These are phyloP conservation scores for Neofusicoccum kwambonambiense DNA, from an alignment of 2,329 filamentous ascomycete genomes.

Conservation along the genomic window DNA sequence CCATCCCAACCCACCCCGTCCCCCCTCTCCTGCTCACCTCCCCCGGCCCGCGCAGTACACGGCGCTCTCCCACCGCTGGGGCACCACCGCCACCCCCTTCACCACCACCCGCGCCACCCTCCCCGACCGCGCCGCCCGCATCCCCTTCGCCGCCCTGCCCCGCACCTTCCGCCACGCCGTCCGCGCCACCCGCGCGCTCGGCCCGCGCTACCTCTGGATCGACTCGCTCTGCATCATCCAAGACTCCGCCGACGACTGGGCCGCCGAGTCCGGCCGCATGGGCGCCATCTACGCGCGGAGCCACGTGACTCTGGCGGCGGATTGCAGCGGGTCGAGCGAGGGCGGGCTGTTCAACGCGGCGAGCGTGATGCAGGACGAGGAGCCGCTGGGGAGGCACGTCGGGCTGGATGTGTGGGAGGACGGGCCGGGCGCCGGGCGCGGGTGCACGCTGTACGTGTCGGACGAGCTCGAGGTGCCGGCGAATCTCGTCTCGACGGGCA, in stretches of 20 bases:
- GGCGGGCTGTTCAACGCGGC: not conserved
- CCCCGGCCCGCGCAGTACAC: not conserved
- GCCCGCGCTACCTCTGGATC: constrained; percentile 16
- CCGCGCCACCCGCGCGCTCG: not conserved
- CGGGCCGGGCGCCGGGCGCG: too few species aligned
- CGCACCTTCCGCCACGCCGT: constrained; percentile 20
- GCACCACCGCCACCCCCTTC: not conserved
- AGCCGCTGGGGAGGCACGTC: not conserved
- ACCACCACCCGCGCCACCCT: not conserved
- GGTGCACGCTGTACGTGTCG: not conserved
- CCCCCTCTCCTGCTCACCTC: not conserved
- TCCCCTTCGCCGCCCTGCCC: not conserved
- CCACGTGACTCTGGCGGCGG: not conserved
- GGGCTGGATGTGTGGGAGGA: not conserved
- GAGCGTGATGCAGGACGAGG: not conserved
- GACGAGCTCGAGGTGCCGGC: not conserved
- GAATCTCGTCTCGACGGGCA: not conserved
- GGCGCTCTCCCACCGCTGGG: constrained; percentile 1
- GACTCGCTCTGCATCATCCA: constrained; percentile 22
- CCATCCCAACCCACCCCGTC: not conserved
- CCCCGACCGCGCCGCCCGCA: not conserved
- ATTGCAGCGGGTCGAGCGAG: not conserved
- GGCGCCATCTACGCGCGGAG: not conserved
- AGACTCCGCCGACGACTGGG: constrained; percentile 9
- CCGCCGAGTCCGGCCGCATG: constrained; percentile 1